Evolutionary conservation across 192 early-diverging fungal genomes (phyloP), one percentile per base, ranked within the genome.

Genomic region (Coemansia sp.): DNA sequence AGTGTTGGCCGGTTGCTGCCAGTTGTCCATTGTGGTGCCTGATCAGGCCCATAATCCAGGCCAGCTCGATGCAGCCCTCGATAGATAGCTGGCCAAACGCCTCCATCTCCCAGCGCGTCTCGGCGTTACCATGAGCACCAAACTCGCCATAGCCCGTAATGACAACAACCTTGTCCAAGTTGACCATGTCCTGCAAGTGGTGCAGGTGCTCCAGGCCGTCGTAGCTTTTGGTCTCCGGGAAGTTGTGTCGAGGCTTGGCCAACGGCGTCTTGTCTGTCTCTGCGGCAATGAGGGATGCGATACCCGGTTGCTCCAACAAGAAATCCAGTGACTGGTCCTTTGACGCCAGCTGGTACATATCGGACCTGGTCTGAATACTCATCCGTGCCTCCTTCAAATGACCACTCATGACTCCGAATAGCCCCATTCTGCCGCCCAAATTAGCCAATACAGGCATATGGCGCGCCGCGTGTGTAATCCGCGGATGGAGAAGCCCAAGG

Each of bases 61-160:
- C 90, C 83, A 96, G 85, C 68, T 96, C 94, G 54, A 96, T 91
- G 63, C 88, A 92, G 13, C 94, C 66, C 9, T 55, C 66, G 2
- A 50, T 27, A 1, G 66, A 47, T 12, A 69, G 35, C 51, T 69
- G 49, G 51, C 91, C 90, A 41, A 79, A 71, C 32, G 89, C 82
- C 71, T 96, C 94, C 80, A 96, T 90, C 63, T 96, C 91, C 94
- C 94, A 96, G 46, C 94, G 88, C 42, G 91, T 96, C 50, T 91
- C 78, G 12, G 85, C 76, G 37, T 88, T 85, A 54, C 94, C 94
- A 76, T 82, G 90, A 7, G 94, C 88, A 6, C 89, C 82, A n/a
- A 96, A 87, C 65, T 96, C 94, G 63, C 86, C 85, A 56, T 91
- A 96, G 38, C 94, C 94, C 46, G 89, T 89, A 16, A 92, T 78